Conservation (phyloP, 1,139 yeast species). For the Ogataea hybrid region DNA sequence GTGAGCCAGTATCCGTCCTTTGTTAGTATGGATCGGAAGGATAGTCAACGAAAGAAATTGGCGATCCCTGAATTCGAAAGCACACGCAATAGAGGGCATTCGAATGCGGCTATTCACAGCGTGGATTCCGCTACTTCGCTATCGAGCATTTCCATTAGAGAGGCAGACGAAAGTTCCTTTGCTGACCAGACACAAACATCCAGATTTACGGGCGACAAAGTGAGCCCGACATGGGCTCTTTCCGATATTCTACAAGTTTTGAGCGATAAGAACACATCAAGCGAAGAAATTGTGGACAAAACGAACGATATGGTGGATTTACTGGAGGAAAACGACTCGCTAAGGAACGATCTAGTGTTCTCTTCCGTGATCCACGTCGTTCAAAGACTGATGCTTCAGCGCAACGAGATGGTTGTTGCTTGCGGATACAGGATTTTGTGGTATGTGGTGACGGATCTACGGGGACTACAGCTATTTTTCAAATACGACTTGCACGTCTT, state of each 20-base stretch:
- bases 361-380: constrained; percentile 60
- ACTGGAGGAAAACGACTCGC: constrained; percentile 55
- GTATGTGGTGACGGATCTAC: constrained; percentile 53
- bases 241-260: constrained; percentile 49
- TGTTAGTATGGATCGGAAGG: constrained; percentile 22
- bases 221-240: constrained; percentile 48
- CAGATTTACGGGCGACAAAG: constrained; percentile 7
- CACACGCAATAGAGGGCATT: constrained; percentile 22
- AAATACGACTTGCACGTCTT: constrained; percentile 58
- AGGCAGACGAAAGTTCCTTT: constrained; percentile 12
- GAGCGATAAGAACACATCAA: constrained; percentile 42
- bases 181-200: constrained; percentile 4
- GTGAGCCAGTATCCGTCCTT: constrained; percentile 1
- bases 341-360: constrained; percentile 65
- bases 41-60: constrained; percentile 18
- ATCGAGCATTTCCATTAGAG: constrained; percentile 17
- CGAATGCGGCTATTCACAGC: constrained; percentile 18
- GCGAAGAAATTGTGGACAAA: constrained; percentile 49
- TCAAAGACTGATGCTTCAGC: constrained; percentile 57
- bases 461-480: constrained; percentile 46
- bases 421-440: constrained; percentile 76
- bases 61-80: constrained; percentile 23
- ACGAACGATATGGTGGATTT: constrained; percentile 64
- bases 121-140: constrained; percentile 18
- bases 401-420: constrained; percentile 63